phyloP scores from a whole-genome alignment of 2,329 filamentous ascomycete species.

The Phialophora tarda region DNA sequence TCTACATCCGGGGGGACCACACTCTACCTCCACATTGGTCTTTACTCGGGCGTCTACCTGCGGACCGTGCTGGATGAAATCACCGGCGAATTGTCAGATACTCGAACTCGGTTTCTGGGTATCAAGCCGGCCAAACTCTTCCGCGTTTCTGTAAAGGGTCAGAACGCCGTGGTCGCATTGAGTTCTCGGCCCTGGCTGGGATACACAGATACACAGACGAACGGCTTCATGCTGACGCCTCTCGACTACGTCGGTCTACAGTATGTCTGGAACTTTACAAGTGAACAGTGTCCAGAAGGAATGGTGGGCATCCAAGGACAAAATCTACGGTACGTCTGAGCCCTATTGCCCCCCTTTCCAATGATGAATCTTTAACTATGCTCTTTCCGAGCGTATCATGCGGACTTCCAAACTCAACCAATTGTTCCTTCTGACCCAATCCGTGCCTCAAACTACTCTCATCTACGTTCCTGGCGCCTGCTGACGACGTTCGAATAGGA shows the following conservation, averaged over 20 bases:
- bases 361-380: slow-evolving; percentile 69
- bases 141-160: slow-evolving; percentile 83
- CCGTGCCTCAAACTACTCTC: neutral
- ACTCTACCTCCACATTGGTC: slow-evolving; percentile 91
- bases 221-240: slow-evolving; percentile 89
- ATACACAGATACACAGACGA: slow-evolving; percentile 85
- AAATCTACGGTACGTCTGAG: slow-evolving; percentile 74
- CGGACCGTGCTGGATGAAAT: slow-evolving; percentile 93
- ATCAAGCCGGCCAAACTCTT: slow-evolving; percentile 89
- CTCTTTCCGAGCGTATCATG: slow-evolving; percentile 47
- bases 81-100: slow-evolving; percentile 93
- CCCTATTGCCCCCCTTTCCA: slow-evolving; percentile 42
- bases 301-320: slow-evolving; percentile 93
- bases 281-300: slow-evolving; percentile 89
- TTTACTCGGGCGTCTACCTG: slow-evolving; percentile 94
- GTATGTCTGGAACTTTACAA: slow-evolving; percentile 96
- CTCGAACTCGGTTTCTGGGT: slow-evolving; percentile 90
- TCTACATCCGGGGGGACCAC: slow-evolving; percentile 87
- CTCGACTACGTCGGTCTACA: slow-evolving; percentile 86
- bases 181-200: slow-evolving; percentile 96
- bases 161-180: slow-evolving; percentile 83
- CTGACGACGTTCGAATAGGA: slow-evolving; percentile 57
- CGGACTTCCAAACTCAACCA: slow-evolving; percentile 64
- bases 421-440: slow-evolving; percentile 93
- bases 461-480: neutral